Conservation (phyloP, 2,329 filamentous ascomycete species). For the Talaromyces amestolkiae region DNA sequence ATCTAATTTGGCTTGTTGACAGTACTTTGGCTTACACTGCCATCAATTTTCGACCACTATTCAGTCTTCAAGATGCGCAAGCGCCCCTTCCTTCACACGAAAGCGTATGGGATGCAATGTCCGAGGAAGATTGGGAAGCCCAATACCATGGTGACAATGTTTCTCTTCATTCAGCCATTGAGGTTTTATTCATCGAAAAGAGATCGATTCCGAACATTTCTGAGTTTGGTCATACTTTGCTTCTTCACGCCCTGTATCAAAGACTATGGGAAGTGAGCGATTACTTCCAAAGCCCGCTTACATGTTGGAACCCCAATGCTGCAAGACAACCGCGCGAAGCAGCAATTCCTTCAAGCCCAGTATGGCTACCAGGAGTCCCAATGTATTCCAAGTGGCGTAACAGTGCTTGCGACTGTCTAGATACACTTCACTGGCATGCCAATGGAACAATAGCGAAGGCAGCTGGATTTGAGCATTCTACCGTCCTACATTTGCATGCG, state of each 20-base stretch:
- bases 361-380: slow-evolving; percentile 50
- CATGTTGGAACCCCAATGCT: slow-evolving; percentile 46
- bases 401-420: slow-evolving; percentile 47
- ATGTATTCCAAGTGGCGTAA: slow-evolving; percentile 49
- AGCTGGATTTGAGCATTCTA: slow-evolving; percentile 54
- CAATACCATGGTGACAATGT: slow-evolving; percentile 30
- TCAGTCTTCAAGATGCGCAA: slow-evolving; percentile 43
- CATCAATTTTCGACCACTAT: slow-evolving; percentile 35
- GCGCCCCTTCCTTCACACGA: slow-evolving; percentile 42
- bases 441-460: slow-evolving; percentile 52
- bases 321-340: slow-evolving; percentile 38
- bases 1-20: slow-evolving; percentile 46
- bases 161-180: slow-evolving; percentile 44
- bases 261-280: slow-evolving; percentile 50
- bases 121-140: slow-evolving; percentile 34
- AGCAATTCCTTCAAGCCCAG: slow-evolving; percentile 34
- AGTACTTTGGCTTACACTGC: slow-evolving; percentile 41
- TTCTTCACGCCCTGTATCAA: slow-evolving; percentile 52
- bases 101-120: slow-evolving; percentile 40
- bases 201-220: slow-evolving; percentile 43
- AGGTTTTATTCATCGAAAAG: slow-evolving; percentile 52
- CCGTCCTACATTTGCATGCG: slow-evolving; percentile 56
- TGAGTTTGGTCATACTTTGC: slow-evolving; percentile 50
- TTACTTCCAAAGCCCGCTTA: slow-evolving; percentile 47
- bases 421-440: slow-evolving; percentile 59